phyloP scores from a whole-genome alignment of 257 asterid species.

The Penstemon davidsonii region DNA sequence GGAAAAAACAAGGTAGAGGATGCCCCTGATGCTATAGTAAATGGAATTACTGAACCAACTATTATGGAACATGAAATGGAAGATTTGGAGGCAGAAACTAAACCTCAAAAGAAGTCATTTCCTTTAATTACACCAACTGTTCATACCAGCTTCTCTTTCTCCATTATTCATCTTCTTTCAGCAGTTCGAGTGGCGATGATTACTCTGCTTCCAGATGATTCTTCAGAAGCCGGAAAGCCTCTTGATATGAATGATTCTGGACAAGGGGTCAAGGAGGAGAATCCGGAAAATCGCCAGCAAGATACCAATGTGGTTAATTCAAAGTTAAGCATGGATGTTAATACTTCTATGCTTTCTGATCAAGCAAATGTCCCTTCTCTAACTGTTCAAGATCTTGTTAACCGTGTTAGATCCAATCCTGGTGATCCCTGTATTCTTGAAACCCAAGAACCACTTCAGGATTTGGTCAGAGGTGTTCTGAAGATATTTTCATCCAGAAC shows the following conservation, averaged over 20 bases:
- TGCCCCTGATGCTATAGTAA: constrained; percentile 41
- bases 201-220: constrained; percentile 73
- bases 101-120: constrained; percentile 73
- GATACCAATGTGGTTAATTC: constrained; percentile 40
- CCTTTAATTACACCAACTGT: constrained; percentile 83
- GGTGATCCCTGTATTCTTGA: constrained; percentile 94
- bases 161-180: constrained; percentile 93
- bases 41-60: constrained; percentile 58
- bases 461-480: constrained; percentile 90
- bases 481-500: constrained; percentile 87
- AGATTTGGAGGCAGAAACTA: constrained; percentile 59
- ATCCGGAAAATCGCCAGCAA: constrained; percentile 44
- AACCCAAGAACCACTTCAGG: constrained; percentile 98
- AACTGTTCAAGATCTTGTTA: constrained; percentile 77
- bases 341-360: constrained; percentile 46
- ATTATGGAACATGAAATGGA: constrained; percentile 51
- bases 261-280: constrained; percentile 44
- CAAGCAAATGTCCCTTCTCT: constrained; percentile 63
- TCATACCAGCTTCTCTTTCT: constrained; percentile 87
- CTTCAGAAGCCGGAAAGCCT: constrained; percentile 46
- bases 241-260: constrained; percentile 50
- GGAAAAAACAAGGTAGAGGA: constrained; percentile 65
- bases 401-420: constrained; percentile 84
- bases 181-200: constrained; percentile 89
- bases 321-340: constrained; percentile 40